Conservation (phyloP, 805 yeast genomes). For the Torulaspora delbrueckii region DNA sequence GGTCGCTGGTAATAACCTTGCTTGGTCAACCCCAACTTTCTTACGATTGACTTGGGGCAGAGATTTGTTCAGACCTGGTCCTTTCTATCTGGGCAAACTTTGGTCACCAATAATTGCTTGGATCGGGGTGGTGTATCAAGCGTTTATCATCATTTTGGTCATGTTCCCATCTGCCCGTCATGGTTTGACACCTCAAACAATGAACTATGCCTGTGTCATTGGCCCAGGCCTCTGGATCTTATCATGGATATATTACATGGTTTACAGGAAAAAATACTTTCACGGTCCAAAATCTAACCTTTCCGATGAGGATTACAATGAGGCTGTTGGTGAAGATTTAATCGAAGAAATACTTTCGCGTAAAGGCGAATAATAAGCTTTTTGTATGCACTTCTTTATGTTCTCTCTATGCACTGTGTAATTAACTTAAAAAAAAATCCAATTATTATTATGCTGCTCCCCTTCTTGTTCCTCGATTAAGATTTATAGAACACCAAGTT, state of each 20-base stretch:
- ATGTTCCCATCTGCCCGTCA: slow-evolving; percentile 53
- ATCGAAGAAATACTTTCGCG: slow-evolving; percentile 25
- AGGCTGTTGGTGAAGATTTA: slow-evolving; percentile 26
- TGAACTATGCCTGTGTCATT: slow-evolving; percentile 71
- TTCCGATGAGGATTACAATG: slow-evolving; percentile 29
- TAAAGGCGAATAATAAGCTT: background rate
- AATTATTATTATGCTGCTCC: no score
- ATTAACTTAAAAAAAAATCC: no score
- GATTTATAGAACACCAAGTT: no score
- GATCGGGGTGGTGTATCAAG: slow-evolving; percentile 46
- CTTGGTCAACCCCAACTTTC: slow-evolving; percentile 41
- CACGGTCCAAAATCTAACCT: slow-evolving; percentile 48
- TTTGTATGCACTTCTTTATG: background rate
- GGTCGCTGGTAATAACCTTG: slow-evolving; percentile 41
- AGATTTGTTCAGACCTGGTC: slow-evolving; percentile 56
- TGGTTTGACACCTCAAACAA: slow-evolving; percentile 38
- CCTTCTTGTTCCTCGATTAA: background rate
- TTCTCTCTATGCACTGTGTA: no score
- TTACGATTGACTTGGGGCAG: slow-evolving; percentile 42
- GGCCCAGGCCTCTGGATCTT: slow-evolving; percentile 58
- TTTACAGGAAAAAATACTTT: slow-evolving; percentile 50
- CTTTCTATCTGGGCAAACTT: slow-evolving; percentile 54
- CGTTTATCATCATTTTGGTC: slow-evolving; percentile 49
- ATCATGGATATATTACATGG: slow-evolving; percentile 47
- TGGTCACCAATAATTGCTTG: slow-evolving; percentile 42